These are phyloP conservation scores for Aspergillus piperis DNA, from an alignment of 2,329 filamentous ascomycete genomes.

Conservation along the genomic window DNA sequence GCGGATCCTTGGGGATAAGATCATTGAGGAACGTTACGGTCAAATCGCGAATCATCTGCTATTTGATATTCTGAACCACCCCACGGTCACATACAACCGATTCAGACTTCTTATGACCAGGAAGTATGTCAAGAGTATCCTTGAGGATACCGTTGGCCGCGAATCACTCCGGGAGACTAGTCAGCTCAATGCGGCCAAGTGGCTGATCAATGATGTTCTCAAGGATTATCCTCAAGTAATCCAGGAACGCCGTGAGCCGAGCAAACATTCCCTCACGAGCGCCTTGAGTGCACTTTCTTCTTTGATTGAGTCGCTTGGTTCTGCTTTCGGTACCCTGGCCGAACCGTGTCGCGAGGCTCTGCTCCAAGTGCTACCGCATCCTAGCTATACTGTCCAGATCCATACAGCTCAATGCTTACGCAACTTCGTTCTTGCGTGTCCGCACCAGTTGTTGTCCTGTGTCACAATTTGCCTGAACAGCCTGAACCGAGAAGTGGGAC, in stretches of 20 bases:
- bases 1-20: constrained; percentile 73
- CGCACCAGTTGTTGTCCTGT: constrained; percentile 85
- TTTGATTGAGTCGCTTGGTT: constrained; percentile 76
- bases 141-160: constrained; percentile 80
- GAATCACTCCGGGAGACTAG: constrained; percentile 86
- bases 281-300: constrained; percentile 77
- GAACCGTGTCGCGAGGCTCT: constrained; percentile 84
- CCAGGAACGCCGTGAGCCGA: constrained; percentile 83
- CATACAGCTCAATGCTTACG: constrained; percentile 84
- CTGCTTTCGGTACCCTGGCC: constrained; percentile 75
- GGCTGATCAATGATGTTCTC: constrained; percentile 80
- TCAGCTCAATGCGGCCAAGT: constrained; percentile 77
- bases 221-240: constrained; percentile 93
- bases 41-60: constrained; percentile 80
- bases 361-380: constrained; percentile 87
- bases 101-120: constrained; percentile 84
- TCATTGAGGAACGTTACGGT: constrained; percentile 80
- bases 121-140: constrained; percentile 77
- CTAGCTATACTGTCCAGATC: constrained; percentile 94
- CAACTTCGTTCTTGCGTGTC: constrained; percentile 83
- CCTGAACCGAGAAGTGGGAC: constrained; percentile 78
- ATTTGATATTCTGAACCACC: constrained; percentile 74
- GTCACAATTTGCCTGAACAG: constrained; percentile 97
- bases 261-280: constrained; percentile 79
- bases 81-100: constrained; percentile 76